Evolutionary conservation across 768 basidiomycete species (phyloP).

Genomic region (Tremella yokohamensis): DNA sequence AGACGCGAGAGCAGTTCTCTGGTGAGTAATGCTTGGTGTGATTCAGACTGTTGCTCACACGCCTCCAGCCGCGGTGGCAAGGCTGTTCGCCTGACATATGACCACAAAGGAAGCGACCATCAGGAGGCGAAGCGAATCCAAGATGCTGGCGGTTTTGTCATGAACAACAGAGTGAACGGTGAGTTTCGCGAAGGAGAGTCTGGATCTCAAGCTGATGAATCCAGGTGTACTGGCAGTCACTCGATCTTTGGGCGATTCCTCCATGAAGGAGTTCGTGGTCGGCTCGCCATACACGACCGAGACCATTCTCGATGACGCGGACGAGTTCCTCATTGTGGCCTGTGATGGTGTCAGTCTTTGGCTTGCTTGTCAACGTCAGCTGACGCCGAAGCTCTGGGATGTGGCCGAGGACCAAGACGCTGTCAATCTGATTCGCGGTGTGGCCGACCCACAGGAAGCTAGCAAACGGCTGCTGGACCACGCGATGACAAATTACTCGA

Average conservation of each 20-base stretch:
- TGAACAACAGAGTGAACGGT: slow-evolving; percentile 98
- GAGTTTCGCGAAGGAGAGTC: slow-evolving; percentile 12
- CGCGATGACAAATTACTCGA: slow-evolving; percentile 81
- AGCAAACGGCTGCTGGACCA: slow-evolving; percentile 71
- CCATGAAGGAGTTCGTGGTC: slow-evolving; percentile 99
- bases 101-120: slow-evolving; percentile 95
- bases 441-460: slow-evolving; percentile 75
- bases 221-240: slow-evolving; percentile 83
- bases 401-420: slow-evolving; percentile 86
- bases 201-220: background rate
- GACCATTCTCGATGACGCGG: slow-evolving; percentile 80
- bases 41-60: background rate
- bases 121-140: slow-evolving; percentile 97
- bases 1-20: slow-evolving; percentile 90
- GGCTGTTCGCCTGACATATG: slow-evolving; percentile 90
- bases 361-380: background rate
- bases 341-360: slow-evolving; percentile 82
- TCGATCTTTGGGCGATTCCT: slow-evolving; percentile 88
- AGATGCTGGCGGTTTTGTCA: slow-evolving; percentile 96
- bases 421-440: slow-evolving; percentile 69
- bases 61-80: slow-evolving; percentile 66
- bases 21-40: slow-evolving; percentile 49
- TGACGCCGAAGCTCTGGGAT: slow-evolving; percentile 77
- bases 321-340: slow-evolving; percentile 91
- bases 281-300: slow-evolving; percentile 98